A percentile compares a stretch with the other conserved stretches of the same genome.
Conservation (phyloP, 306 rosid species). For the Cajanus cajan region DNA sequence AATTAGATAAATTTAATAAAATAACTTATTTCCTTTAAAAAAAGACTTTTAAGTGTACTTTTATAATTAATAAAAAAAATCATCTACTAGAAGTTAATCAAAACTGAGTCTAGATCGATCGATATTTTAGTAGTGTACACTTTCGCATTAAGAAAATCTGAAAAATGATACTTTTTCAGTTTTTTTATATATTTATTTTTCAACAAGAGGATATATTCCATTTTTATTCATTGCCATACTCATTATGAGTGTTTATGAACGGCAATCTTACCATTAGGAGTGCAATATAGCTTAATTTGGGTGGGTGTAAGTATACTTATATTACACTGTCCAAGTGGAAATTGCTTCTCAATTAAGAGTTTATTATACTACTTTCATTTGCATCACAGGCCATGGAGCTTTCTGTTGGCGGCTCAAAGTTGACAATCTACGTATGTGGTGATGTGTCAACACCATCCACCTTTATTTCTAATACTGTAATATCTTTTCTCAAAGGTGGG, state of each 20-base stretch:
- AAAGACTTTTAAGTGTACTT: no score
- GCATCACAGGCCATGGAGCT: background rate
- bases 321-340: background rate
- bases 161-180: no score
- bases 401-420: background rate
- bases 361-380: background rate
- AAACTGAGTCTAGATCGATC: no score
- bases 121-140: no score
- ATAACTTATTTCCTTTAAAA: no score
- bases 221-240: background rate
- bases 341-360: background rate
- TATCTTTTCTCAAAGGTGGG: no score
- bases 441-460: background rate
- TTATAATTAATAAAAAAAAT: no score
- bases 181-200: background rate
- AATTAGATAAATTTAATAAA: no score
- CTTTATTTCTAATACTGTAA: background rate
- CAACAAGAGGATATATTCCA: background rate
- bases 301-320: background rate
- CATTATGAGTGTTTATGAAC: background rate
- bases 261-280: background rate
- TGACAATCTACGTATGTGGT: background rate
- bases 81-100: no score
- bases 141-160: background rate
- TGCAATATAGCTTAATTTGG: background rate